Evolutionary conservation across 2,329 filamentous ascomycete genomes (phyloP).

Genomic region (Fusarium equiseti): DNA sequence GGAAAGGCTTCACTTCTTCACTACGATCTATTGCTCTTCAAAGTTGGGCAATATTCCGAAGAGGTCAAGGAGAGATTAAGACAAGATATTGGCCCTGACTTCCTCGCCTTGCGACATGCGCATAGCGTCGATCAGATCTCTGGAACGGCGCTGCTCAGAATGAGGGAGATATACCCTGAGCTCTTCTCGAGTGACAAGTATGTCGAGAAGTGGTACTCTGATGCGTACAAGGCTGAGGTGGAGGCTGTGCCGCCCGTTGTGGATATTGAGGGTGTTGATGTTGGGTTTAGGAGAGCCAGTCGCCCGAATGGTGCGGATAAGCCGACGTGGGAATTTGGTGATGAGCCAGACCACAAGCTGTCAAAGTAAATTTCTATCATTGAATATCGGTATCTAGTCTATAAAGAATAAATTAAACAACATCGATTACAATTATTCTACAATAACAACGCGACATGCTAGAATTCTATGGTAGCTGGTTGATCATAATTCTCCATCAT

Average conservation of each 20-base stretch:
- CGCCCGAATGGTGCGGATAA: slow-evolving; percentile 68
- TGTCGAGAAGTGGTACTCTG: slow-evolving; percentile 41
- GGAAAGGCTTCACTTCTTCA: slow-evolving; percentile 74
- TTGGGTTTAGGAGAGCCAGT: slow-evolving; percentile 58
- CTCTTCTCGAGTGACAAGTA: slow-evolving; percentile 25
- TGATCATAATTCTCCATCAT: background rate
- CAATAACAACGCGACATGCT: background rate
- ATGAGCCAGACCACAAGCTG: slow-evolving; percentile 24
- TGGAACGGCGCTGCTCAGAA: slow-evolving; percentile 65
- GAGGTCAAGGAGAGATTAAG: slow-evolving; percentile 65
- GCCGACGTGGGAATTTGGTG: slow-evolving; percentile 64
- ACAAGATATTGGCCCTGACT: slow-evolving; percentile 61
- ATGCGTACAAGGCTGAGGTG: slow-evolving; percentile 49
- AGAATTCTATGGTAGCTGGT: background rate
- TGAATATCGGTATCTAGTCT: background rate
- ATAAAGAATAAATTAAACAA: background rate
- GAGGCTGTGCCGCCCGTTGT: slow-evolving; percentile 60
- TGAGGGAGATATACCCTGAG: slow-evolving; percentile 36
- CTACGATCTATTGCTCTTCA: slow-evolving; percentile 75
- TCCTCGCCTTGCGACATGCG: slow-evolving; percentile 68
- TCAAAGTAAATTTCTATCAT: background rate
- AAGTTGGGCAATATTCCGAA: slow-evolving; percentile 67
- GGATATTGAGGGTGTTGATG: slow-evolving; percentile 57
- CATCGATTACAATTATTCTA: background rate
- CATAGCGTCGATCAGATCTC: slow-evolving; percentile 76